Evolutionary conservation across 306 rosid genomes (phyloP).

Genomic region (Medicago truncatula): DNA sequence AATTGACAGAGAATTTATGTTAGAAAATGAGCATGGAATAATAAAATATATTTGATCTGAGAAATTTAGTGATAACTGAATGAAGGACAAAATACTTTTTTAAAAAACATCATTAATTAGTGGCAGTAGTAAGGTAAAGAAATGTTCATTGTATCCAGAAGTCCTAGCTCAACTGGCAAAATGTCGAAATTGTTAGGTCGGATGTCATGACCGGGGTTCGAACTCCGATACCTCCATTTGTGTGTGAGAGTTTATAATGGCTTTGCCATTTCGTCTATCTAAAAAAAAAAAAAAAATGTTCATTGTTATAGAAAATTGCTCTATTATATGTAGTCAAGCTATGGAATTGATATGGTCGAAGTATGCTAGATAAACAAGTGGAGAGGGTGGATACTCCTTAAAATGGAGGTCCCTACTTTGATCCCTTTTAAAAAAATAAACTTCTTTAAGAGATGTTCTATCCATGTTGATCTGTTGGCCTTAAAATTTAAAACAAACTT

Average conservation of each 20-base stretch:
- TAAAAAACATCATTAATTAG: not conserved
- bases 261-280: no score
- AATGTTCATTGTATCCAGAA: not conserved
- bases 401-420: not conserved
- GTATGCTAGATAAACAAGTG: not conserved
- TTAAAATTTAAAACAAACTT: not conserved
- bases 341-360: not conserved
- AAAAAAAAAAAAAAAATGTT: no score
- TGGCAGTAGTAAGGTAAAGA: not conserved
- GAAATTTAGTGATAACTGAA: not conserved
- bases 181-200: no score
- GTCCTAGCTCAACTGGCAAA: no score
- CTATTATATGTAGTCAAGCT: not conserved
- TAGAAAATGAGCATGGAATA: constrained; percentile 5
- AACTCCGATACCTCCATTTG: no score
- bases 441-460: not conserved
- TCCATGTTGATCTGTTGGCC: not conserved
- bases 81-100: not conserved
- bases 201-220: no score
- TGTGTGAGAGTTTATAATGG: no score
- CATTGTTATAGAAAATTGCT: not conserved
- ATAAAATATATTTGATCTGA: not conserved
- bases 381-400: not conserved
- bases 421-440: not conserved
- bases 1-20: constrained; percentile 19